phyloP scores from a whole-genome alignment of 495 filamentous ascomycete genomes.

The Parachaetomium inaequale region DNA sequence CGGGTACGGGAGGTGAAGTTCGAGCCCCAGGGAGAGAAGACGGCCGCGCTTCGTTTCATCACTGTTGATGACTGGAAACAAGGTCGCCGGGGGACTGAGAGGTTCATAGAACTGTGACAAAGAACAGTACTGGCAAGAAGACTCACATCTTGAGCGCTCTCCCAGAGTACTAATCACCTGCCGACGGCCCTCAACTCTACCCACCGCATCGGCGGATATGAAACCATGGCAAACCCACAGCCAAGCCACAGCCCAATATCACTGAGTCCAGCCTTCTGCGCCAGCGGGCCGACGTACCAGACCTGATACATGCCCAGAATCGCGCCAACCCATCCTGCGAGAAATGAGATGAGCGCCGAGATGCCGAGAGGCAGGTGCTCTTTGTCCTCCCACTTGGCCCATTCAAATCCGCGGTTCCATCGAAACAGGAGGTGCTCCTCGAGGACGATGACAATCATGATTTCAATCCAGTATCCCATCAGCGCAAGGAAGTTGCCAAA shows the following conservation, averaged over 20 bases:
- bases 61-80: conserved; percentile 16
- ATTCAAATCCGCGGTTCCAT: conserved; percentile 50
- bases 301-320: conserved; percentile 65
- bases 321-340: conserved; percentile 67
- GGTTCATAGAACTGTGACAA: not conserved
- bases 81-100: not conserved
- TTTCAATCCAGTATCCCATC: conserved; percentile 71
- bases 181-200: conserved; percentile 47
- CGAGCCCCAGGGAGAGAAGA: conserved; percentile 15
- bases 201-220: conserved; percentile 50
- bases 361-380: conserved; percentile 59
- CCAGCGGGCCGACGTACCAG: conserved; percentile 65
- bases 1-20: conserved; percentile 21
- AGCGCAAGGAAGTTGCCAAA: conserved; percentile 70
- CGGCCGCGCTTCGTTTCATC: conserved; percentile 11
- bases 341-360: conserved; percentile 59
- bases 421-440: conserved; percentile 66
- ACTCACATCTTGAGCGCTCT: not conserved
- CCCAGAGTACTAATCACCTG: conserved; percentile 26
- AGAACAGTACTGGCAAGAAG: not conserved
- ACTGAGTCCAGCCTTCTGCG: conserved; percentile 28
- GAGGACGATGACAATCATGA: conserved; percentile 61
- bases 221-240: conserved; percentile 46
- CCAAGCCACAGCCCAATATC: conserved; percentile 52
- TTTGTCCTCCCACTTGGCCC: conserved; percentile 58